Evolutionary conservation across 1,139 yeast genomes (phyloP), one percentile per base, ranked within the genome.

Genomic region (Scheffersomyces cryptocercus): DNA sequence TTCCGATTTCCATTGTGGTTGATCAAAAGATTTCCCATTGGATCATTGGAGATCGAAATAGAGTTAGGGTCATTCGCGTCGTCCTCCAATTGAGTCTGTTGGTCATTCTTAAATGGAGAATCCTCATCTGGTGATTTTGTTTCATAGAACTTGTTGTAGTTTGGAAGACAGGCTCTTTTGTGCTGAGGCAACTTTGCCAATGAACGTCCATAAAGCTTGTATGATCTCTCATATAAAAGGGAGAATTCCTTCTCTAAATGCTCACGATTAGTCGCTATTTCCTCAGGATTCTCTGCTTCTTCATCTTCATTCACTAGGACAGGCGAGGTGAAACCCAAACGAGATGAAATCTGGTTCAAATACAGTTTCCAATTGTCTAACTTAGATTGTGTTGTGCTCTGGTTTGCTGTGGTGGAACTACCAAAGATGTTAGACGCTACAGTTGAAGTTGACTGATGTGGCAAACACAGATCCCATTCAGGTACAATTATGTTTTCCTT

Each of bases 121-220:
- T 52, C 56, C 3, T 50, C 55, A n/a, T 37, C 44, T 10, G 42
- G 24, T 1, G 15, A 28, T 14, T 35, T 40, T 20, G 46, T 52
- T 2, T 62, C 56, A 45, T 68, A 72, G 41, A 48, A 64, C 44
- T 61, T 67, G 48, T 67, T 64, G 43, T 67, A 72, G 47, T 67
- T 72, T 10, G 79, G 79, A 37, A 74, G 60, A 47, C 79, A 73
- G 0, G 74, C 79, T 35, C 74, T 50, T 49, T 74, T 74, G 37
- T 63, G 59, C 3, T 50, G 49, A 0, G 79, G 78, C 20, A 74
- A 56, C 33, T 66, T 65, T 1, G 73, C 65, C 33, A 74, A 56
- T 0, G 72, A 65, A 41, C 66, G 59, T 1, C 79, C 79, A 48
- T 71, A 73, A 4, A 74, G 57, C 41, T 65, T 61, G 48, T 73